Evolutionary conservation across 495 filamentous ascomycete species (phyloP).

Genomic region (Lineolata rhizophorae): DNA sequence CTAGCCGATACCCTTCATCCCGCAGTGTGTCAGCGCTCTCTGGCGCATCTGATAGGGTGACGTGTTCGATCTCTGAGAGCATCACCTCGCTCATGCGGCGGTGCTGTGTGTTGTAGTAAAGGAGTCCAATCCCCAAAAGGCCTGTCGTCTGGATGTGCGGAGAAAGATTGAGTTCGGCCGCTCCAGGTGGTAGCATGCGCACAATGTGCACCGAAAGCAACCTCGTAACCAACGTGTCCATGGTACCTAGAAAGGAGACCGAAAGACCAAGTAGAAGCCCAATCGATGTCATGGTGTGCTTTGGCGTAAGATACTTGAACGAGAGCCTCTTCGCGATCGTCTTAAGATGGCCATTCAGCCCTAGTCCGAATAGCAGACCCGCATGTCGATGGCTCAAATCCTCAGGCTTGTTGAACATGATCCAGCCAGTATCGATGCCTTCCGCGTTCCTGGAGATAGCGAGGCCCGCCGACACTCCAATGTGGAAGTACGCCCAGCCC

Average conservation of each 20-base stretch:
- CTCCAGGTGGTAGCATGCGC: slow-evolving; percentile 71
- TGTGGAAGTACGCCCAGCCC: slow-evolving; percentile 95
- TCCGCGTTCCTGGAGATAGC: slow-evolving; percentile 76
- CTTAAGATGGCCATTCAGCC: slow-evolving; percentile 89
- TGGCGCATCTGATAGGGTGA: slow-evolving; percentile 47
- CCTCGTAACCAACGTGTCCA: slow-evolving; percentile 89
- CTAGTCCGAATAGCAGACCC: slow-evolving; percentile 74
- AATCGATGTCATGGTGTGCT: slow-evolving; percentile 97
- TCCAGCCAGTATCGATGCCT: slow-evolving; percentile 95
- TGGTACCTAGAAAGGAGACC: slow-evolving; percentile 83
- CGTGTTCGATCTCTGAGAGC: slow-evolving; percentile 85
- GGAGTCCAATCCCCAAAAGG: slow-evolving; percentile 87
- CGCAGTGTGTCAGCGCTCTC: slow-evolving; percentile 45
- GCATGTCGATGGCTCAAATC: slow-evolving; percentile 88
- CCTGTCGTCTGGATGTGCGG: slow-evolving; percentile 89
- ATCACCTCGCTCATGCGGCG: slow-evolving; percentile 97
- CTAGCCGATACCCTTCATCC: slow-evolving; percentile 84
- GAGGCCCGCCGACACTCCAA: slow-evolving; percentile 73
- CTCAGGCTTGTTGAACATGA: slow-evolving; percentile 86
- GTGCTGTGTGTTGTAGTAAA: slow-evolving; percentile 92
- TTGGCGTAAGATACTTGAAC: slow-evolving; percentile 94
- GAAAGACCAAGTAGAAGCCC: slow-evolving; percentile 80
- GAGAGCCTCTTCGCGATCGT: slow-evolving; percentile 91
- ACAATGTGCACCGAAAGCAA: slow-evolving; percentile 94
- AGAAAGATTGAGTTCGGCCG: slow-evolving; percentile 84